Conservation (phyloP, 2,329 filamentous ascomycete species). For the Graphilbum sp. region DNA sequence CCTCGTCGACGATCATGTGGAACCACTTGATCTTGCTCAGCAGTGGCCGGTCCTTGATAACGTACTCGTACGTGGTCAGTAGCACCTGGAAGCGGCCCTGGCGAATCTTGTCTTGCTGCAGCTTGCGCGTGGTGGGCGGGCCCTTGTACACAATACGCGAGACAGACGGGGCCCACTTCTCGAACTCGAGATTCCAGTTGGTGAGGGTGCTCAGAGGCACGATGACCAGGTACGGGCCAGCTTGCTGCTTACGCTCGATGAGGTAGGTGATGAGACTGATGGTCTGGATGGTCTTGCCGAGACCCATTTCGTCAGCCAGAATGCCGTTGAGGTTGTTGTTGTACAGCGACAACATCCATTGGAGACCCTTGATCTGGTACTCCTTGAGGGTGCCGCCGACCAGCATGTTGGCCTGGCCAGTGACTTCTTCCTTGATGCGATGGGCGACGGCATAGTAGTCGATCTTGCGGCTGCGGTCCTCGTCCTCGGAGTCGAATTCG, state of each 20-base stretch:
- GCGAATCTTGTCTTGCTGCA: conserved; percentile 84
- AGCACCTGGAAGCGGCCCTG: conserved; percentile 92
- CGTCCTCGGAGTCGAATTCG: conserved; percentile 51
- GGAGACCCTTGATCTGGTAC: conserved; percentile 94
- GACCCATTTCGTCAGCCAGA: conserved; percentile 97
- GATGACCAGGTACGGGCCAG: conserved; percentile 87
- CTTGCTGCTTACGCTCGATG: conserved; percentile 86
- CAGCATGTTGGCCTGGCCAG: conserved; percentile 64
- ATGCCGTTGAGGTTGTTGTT: conserved; percentile 99
- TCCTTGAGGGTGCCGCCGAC: conserved; percentile 91
- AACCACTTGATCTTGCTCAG: conserved; percentile 99
- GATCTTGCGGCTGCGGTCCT: conserved; percentile 61
- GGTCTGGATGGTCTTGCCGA: conserved; percentile 98
- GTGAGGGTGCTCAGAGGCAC: conserved; percentile 93
- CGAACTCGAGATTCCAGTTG: conserved; percentile 97
- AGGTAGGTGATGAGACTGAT: conserved; percentile 96
- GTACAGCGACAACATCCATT: conserved; percentile 99
- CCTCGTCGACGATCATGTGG: conserved; percentile 99
- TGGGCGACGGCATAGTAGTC: conserved; percentile 99
- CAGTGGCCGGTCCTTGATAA: conserved; percentile 94
- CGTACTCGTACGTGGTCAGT: conserved; percentile 96
- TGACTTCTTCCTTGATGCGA: conserved; percentile 85
- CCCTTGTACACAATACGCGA: conserved; percentile 91
- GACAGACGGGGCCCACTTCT: conserved; percentile 92
- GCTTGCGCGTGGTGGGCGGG: conserved; percentile 72